These are phyloP conservation scores for Aspergillus japonicus DNA, from an alignment of 2,329 filamentous ascomycete genomes.

Conservation along the genomic window DNA sequence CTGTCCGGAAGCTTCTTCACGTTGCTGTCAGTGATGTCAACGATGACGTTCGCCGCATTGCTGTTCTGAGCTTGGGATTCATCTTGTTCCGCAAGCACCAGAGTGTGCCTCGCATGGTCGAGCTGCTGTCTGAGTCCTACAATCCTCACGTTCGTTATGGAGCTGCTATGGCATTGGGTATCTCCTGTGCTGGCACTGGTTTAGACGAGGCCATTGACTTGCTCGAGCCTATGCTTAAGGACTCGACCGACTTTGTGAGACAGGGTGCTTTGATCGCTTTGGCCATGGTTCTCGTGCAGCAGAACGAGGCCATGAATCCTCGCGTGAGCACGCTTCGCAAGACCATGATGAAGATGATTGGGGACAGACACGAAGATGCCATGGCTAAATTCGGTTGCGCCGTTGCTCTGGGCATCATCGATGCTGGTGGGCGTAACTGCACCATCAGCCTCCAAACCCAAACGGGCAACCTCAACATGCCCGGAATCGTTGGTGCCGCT, in stretches of 20 bases:
- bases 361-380: conserved; percentile 94
- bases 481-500: conserved; percentile 94
- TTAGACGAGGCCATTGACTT: conserved; percentile 95
- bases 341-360: conserved; percentile 88
- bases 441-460: conserved; percentile 97
- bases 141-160: conserved; percentile 98
- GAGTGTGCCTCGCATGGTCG: conserved; percentile 97
- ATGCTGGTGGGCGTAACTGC: conserved; percentile 96
- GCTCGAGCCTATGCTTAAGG: conserved; percentile 98
- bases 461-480: conserved; percentile 98
- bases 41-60: conserved; percentile 92
- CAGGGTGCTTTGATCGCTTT: conserved; percentile 93
- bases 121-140: conserved; percentile 96
- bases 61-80: conserved; percentile 96
- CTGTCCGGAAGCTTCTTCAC: conserved; percentile 90
- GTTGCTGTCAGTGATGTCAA: conserved; percentile 97
- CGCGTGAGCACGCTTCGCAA: conserved; percentile 90
- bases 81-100: conserved; percentile 97
- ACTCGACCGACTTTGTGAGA: conserved; percentile 95
- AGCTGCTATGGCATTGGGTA: conserved; percentile 96
- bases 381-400: conserved; percentile 99
- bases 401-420: conserved; percentile 92
- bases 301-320: conserved; percentile 97
- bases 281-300: conserved; percentile 98
- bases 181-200: conserved; percentile 94